Conservation (phyloP, 73 alveolate genomes). For the Uronychia setigera region DNA sequence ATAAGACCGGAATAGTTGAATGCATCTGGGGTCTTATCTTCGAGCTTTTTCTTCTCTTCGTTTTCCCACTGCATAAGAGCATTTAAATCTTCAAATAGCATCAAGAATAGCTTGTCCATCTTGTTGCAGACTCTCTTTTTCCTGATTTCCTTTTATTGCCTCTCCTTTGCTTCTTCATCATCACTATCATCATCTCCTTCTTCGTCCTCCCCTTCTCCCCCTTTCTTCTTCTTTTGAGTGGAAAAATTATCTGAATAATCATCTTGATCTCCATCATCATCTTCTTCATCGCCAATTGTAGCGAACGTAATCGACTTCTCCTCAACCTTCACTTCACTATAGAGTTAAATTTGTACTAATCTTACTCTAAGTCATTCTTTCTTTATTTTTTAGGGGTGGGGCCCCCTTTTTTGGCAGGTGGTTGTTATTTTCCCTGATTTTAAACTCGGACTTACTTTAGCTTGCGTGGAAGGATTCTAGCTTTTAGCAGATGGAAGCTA, state of each 20-base stretch:
- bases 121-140: conserved; percentile 54
- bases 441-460: too few relatives aligned
- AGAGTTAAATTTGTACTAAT: not conserved
- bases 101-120: conserved; percentile 42
- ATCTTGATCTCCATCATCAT: conserved; percentile 36
- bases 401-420: too few relatives aligned
- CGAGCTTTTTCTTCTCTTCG: conserved; percentile 60
- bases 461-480: not conserved
- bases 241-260: too few relatives aligned
- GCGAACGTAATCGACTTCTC: conserved; percentile 27
- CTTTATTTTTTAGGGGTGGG: conserved; percentile 22
- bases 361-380: not conserved
- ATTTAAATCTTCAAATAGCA: conserved; percentile 64
- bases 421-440: too few relatives aligned
- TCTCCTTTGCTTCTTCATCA: not conserved
- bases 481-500: not conserved
- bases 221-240: too few relatives aligned
- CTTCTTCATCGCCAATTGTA: conserved; percentile 21
- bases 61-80: conserved; percentile 70
- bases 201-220: too few relatives aligned
- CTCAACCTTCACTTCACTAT: conserved; percentile 39
- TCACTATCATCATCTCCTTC: not conserved
- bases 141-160: conserved; percentile 12
- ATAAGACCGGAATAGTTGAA: conserved; percentile 40
- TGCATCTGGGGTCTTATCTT: conserved; percentile 32